Evolutionary conservation across 192 early-diverging fungal genomes (phyloP).

Genomic region (Physocladia obscura): DNA sequence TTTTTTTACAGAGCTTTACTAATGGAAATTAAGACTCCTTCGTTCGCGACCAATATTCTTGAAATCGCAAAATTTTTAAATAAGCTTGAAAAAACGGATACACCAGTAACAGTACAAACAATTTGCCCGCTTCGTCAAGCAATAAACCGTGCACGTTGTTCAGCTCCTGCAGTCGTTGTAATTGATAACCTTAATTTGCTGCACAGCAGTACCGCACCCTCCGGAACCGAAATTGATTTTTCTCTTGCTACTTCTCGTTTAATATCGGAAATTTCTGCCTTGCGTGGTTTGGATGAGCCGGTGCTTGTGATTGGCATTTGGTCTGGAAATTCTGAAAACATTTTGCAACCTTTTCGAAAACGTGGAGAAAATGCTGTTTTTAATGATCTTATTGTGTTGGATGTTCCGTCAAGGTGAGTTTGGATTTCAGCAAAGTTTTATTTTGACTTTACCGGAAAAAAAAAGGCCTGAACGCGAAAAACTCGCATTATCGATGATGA

Average conservation of each 20-base stretch:
- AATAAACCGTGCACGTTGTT: slow-evolving; percentile 1
- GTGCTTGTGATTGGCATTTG: not conserved
- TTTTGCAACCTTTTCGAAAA: too few relatives aligned
- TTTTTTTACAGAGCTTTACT: not conserved
- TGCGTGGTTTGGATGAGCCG: not conserved
- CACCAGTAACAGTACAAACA: not conserved
- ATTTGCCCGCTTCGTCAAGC: slow-evolving; percentile 8
- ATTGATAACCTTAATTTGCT: slow-evolving; percentile 2
- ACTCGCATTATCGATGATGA: not conserved
- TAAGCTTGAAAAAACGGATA: not conserved
- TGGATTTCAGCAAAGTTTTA: not conserved
- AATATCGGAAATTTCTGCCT: not conserved
- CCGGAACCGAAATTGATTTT: not conserved
- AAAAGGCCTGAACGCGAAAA: not conserved
- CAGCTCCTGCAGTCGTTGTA: slow-evolving; percentile 7
- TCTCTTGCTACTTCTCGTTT: not conserved
- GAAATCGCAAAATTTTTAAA: slow-evolving; percentile 3
- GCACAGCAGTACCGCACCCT: not conserved
- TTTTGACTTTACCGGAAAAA: not conserved
- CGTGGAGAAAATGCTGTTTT: not conserved
- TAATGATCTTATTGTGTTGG: not conserved
- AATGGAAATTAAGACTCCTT: not conserved
- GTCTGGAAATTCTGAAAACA: not conserved
- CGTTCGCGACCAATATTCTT: not conserved
- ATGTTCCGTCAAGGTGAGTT: not conserved